These are phyloP conservation scores for Verticillium nubilum DNA, from an alignment of 2,329 filamentous ascomycete genomes.

Conservation along the genomic window DNA sequence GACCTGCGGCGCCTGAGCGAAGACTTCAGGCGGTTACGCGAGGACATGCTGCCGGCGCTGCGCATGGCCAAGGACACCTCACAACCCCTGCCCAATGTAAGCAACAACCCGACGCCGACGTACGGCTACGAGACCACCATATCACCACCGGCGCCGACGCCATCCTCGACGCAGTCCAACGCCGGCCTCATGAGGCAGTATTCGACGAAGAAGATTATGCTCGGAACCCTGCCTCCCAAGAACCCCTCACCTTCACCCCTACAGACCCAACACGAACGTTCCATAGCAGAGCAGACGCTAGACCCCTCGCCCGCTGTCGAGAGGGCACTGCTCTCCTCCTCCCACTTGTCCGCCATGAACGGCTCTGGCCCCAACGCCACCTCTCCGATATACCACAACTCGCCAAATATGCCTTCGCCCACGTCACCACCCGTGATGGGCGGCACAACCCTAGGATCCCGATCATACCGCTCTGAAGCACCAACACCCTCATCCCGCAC, in stretches of 20 bases:
- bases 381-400: constrained; percentile 51
- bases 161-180: constrained; percentile 41
- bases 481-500: constrained; percentile 46
- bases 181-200: constrained; percentile 64
- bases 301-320: constrained; percentile 66
- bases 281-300: constrained; percentile 57
- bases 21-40: constrained; percentile 81
- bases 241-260: constrained; percentile 69
- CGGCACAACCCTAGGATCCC: constrained; percentile 52
- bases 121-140: constrained; percentile 49
- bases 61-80: constrained; percentile 88
- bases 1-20: constrained; percentile 81
- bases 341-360: constrained; percentile 66
- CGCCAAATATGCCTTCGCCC: constrained; percentile 64
- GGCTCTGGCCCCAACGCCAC: constrained; percentile 48
- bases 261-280: constrained; percentile 62
- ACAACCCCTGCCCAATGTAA: constrained; percentile 57
- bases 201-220: constrained; percentile 69
- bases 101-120: constrained; percentile 29
- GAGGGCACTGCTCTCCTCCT: constrained; percentile 60
- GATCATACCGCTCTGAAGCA: constrained; percentile 54
- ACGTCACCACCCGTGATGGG: constrained; percentile 58
- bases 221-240: constrained; percentile 65
- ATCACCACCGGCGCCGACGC: constrained; percentile 53
- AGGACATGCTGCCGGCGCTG: constrained; percentile 86